A percentile compares a stretch with the other conserved stretches of the same genome.
These are phyloP conservation scores for Aspergillus taichungensis DNA, from an alignment of 495 filamentous ascomycete species.

Conservation along the genomic window DNA sequence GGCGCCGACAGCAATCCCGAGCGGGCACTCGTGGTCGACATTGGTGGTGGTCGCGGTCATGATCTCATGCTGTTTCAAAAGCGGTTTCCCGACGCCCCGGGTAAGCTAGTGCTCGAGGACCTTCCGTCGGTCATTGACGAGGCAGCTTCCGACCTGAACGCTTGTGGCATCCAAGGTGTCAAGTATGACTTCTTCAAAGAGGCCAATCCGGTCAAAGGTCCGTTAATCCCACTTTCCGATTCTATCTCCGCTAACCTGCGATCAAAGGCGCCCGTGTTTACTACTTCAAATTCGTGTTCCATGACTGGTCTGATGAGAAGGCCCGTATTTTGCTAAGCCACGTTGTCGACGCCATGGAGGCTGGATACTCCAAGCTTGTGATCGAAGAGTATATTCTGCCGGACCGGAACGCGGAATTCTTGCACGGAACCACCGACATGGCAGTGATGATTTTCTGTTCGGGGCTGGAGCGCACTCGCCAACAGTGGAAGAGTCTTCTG, in stretches of 20 bases:
- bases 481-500: constrained; percentile 32
- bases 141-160: constrained; percentile 14
- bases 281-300: constrained; percentile 39
- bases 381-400: constrained; percentile 30
- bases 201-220: constrained; percentile 34
- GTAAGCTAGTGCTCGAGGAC: constrained; percentile 39
- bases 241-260: background rate
- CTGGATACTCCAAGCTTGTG: constrained; percentile 33
- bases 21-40: constrained; percentile 41
- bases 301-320: constrained; percentile 40
- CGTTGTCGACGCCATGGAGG: constrained; percentile 29
- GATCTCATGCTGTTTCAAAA: constrained; percentile 30
- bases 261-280: constrained; percentile 32
- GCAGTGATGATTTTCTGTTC: constrained; percentile 31
- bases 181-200: constrained; percentile 32
- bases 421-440: constrained; percentile 23
- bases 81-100: constrained; percentile 10
- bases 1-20: constrained; percentile 6
- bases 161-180: constrained; percentile 17
- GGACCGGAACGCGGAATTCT: constrained; percentile 5
- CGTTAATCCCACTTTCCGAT: background rate
- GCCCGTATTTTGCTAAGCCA: constrained; percentile 26
- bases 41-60: constrained; percentile 41
- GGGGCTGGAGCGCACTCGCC: constrained; percentile 31
- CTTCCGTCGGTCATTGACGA: constrained; percentile 27